Percentiles rank a stretch among this genome's conserved stretches.
These are phyloP conservation scores for Microascus cirrosus DNA, from an alignment of 2,329 filamentous ascomycete species.

Conservation along the genomic window DNA sequence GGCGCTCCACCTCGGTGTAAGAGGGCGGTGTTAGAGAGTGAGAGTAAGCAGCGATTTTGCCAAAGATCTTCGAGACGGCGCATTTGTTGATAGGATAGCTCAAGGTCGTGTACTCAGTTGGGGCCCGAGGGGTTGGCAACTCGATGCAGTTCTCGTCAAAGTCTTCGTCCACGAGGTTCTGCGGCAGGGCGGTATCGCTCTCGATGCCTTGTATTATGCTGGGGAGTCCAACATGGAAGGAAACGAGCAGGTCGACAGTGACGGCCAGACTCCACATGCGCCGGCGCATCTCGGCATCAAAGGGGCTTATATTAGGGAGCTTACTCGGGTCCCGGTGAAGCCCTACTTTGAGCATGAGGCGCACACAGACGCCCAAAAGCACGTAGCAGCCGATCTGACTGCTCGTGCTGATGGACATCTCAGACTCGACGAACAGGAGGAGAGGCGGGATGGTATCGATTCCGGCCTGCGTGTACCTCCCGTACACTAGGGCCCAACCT, in stretches of 20 bases:
- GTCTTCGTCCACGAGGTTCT: slow-evolving; percentile 55
- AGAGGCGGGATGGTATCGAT: slow-evolving; percentile 37
- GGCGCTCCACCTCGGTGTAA: slow-evolving; percentile 35
- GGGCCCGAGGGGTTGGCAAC: slow-evolving; percentile 44
- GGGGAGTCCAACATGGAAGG: slow-evolving; percentile 58
- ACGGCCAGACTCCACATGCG: slow-evolving; percentile 40
- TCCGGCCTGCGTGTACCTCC: slow-evolving; percentile 38
- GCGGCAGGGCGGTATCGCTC: slow-evolving; percentile 48
- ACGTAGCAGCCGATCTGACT: slow-evolving; percentile 44
- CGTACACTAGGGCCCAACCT: slow-evolving; percentile 37
- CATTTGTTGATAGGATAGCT: slow-evolving; percentile 44
- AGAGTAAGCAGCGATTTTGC: slow-evolving; percentile 35
- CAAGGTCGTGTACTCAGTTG: slow-evolving; percentile 47
- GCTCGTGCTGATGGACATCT: slow-evolving; percentile 38
- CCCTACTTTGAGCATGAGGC: slow-evolving; percentile 47
- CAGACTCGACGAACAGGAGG: slow-evolving; percentile 38
- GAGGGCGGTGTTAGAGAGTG: slow-evolving; percentile 34
- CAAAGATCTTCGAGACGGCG: slow-evolving; percentile 33
- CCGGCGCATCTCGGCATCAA: slow-evolving; percentile 42
- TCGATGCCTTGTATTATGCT: slow-evolving; percentile 54
- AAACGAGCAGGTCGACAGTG: slow-evolving; percentile 52
- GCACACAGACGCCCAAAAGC: slow-evolving; percentile 35
- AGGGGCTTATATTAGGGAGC: slow-evolving; percentile 36
- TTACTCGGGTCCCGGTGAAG: slow-evolving; percentile 44
- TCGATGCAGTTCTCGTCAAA: slow-evolving; percentile 43